Base-by-base conservation (phyloP, 2,329 filamentous ascomycete genomes). In the Aureobasidium sp. region DNA sequence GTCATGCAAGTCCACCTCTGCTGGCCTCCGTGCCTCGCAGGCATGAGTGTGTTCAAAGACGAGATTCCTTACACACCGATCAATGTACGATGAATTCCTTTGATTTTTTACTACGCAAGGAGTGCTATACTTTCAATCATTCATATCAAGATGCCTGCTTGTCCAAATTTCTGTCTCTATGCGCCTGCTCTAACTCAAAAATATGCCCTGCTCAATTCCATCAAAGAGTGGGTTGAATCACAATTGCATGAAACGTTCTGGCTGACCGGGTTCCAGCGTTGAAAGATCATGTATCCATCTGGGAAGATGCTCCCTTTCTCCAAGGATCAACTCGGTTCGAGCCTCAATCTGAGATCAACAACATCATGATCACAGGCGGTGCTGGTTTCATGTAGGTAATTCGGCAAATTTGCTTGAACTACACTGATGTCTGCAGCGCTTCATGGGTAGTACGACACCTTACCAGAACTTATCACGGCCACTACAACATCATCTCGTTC, bases 361-460 rank as follows among this genome's bases (percentile, higher is more conserved):
- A 90, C 69, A 91, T 93, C 67, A 86, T 93, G 81, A 82, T 94
- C 64, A 93, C 89, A 21, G 89, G 89, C 53, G 89, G 89, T 58
- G 89, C 88, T 64, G 89, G 89, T 66, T 94, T 94, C 78, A 92
- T 93, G 88, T 90, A 78, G 73, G 86, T 74, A 15, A 7, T 10
- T 23, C 6, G 15, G 45, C 42, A 29, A 17, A 27, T 21, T 15
- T 15, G 9, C 15, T 21, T 46, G 8, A 9, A 45, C 35, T 19
- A 25, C n/a, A 65, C 49, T 62, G 35, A 58, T 23, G 9, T 10
- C 17, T 15, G 54, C 69, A 91, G 88, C 73, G 89, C 87, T 57
- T 91, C 87, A 71, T 93, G 89, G 89, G 81, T 93, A 38, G 87
- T 90, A 64, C 85, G 89, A 63, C 89, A 93, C 74, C 79, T 94